Evolutionary conservation across 2,329 filamentous ascomycete species (phyloP), one percentile per base, ranked within the genome.

Genomic region (Biscogniauxia mediterranea): DNA sequence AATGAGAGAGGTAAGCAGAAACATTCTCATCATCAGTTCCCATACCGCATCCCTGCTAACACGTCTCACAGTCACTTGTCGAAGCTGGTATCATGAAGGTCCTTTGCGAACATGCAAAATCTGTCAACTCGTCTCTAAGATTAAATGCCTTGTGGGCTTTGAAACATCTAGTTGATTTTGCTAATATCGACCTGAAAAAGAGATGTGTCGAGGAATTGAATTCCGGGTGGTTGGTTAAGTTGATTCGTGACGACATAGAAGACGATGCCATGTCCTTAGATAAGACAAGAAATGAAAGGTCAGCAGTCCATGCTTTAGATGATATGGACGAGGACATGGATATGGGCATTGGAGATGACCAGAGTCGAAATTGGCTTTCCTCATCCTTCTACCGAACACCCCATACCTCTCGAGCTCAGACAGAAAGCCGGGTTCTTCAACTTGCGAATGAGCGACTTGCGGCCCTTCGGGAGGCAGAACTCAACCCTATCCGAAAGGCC

Each of bases 141-240:
- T 82, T 96, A 25, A 93, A 95, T 69, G 93, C 93, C 21, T 78
- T 99, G 1, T 99, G 95, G 94, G 92, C 93, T 5, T 79, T 99
- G 61, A 98, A 98, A 73, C 92, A 98, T 76, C 83, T 97, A 55
- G 89, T 96, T 2, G 84, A 90, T 64, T 88, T 87, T 21, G 86
- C 90, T 5, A 83, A 84, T 19, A 87, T 89, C 52, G 84, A 89
- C 13, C 80, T 91, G 66, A 96, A 95, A 76, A 89, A 89, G 69
- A 83, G 85, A 54, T 92, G 92, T 62, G 78, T 98, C 13, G 87
- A 93, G 55, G 87, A 91, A 70, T 81, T 98, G 3, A 88, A 88
- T 8, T 85, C 91, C 0, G 87, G 85, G 11, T 97, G 92, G 91
- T 82, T 98, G 13, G 84, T 94, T 63, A 88, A 89, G 61, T 82